A percentile compares a stretch with the other conserved stretches of the same genome.
Evolutionary conservation across 148 eudicot genomes (phyloP).

Genomic region (Vaccinium vitisidaea): DNA sequence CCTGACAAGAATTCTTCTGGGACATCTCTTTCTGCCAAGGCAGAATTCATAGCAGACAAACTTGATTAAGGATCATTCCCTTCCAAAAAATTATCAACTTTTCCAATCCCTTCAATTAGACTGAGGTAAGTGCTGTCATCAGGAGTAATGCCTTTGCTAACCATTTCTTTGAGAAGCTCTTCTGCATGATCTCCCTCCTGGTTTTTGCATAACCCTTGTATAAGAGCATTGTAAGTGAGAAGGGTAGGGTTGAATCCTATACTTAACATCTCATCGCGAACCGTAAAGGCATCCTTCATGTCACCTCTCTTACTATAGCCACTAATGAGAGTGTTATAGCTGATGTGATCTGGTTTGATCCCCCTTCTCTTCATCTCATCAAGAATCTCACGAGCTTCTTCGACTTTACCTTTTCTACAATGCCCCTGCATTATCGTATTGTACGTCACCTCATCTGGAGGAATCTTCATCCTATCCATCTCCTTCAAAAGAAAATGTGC

Average conservation of each 20-base stretch:
- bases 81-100: constrained; percentile 27
- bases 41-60: background rate
- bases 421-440: constrained; percentile 72
- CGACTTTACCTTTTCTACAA: constrained; percentile 60
- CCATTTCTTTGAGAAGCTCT: constrained; percentile 61
- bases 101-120: constrained; percentile 57
- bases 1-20: background rate
- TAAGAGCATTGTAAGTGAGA: constrained; percentile 76
- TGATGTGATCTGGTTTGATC: constrained; percentile 64
- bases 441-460: constrained; percentile 75
- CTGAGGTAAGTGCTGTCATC: constrained; percentile 59
- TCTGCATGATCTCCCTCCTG: constrained; percentile 36
- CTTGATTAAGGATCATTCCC: background rate
- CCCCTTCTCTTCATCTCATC: constrained; percentile 70
- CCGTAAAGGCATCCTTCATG: constrained; percentile 57
- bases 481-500: constrained; percentile 49
- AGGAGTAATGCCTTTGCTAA: constrained; percentile 27
- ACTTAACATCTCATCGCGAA: constrained; percentile 66
- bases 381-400: constrained; percentile 60
- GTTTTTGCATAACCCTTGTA: constrained; percentile 68
- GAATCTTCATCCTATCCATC: constrained; percentile 51
- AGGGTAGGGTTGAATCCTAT: constrained; percentile 65
- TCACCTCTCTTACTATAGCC: constrained; percentile 79
- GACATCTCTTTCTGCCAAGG: constrained; percentile 7
- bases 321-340: constrained; percentile 67